phyloP scores from a whole-genome alignment of 495 filamentous ascomycete species.

The Talaromyces proteolyticus region DNA sequence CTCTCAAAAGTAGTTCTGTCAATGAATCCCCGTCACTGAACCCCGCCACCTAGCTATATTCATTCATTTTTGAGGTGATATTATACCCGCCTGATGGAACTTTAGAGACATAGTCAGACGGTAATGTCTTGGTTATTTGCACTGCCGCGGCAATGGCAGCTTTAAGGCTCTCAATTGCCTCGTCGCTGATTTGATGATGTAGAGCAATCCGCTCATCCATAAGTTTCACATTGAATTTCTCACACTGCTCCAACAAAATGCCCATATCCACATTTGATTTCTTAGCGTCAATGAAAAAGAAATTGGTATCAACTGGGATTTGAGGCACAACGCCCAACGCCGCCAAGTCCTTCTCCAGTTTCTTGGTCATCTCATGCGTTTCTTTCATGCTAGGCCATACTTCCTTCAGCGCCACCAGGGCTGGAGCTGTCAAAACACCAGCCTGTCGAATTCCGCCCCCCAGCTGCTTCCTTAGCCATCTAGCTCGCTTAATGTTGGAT shows the following conservation, averaged over 20 bases:
- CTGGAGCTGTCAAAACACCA: slow-evolving; percentile 17
- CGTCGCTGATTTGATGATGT: slow-evolving; percentile 19
- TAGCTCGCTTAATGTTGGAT: slow-evolving; percentile 12
- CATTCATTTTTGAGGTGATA: slow-evolving; percentile 16
- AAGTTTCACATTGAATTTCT: slow-evolving; percentile 13
- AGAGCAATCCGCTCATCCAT: slow-evolving; percentile 17
- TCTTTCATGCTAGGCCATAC: slow-evolving; percentile 52
- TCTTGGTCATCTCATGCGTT: slow-evolving; percentile 49
- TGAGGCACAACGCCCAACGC: slow-evolving; percentile 51
- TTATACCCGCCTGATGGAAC: slow-evolving; percentile 9
- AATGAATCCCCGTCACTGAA: not conserved
- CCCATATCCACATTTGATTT: slow-evolving; percentile 14
- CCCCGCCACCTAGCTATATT: slow-evolving; percentile 11
- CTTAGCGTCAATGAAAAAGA: slow-evolving; percentile 67
- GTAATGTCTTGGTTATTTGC: slow-evolving; percentile 8
- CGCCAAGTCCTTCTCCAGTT: slow-evolving; percentile 44
- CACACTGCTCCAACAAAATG: slow-evolving; percentile 15
- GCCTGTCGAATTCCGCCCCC: slow-evolving; percentile 24
- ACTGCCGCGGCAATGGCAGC: slow-evolving; percentile 13
- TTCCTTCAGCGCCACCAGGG: slow-evolving; percentile 42
- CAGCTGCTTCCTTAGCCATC: slow-evolving; percentile 18
- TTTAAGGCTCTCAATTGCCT: slow-evolving; percentile 17
- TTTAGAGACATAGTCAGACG: slow-evolving; percentile 7
- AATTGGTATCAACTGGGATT: slow-evolving; percentile 68
- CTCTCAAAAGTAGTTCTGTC: not conserved